These are phyloP conservation scores for Nannizzia gypsea DNA, from an alignment of 2,329 filamentous ascomycete species.

Conservation along the genomic window DNA sequence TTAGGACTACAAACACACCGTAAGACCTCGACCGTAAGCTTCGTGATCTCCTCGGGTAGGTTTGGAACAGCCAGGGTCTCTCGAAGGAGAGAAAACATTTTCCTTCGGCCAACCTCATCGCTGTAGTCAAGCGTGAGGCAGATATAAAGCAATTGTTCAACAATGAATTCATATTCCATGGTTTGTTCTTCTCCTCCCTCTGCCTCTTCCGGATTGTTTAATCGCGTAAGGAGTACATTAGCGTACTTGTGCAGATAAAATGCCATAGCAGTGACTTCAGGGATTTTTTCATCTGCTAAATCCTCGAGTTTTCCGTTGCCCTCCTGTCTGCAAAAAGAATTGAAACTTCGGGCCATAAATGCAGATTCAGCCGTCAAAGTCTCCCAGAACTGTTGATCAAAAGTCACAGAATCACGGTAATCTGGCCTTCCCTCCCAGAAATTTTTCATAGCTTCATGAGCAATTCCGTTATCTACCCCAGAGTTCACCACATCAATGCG, in stretches of 20 bases:
- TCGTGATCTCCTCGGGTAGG: constrained; percentile 84
- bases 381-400: constrained; percentile 38
- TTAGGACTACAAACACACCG: constrained; percentile 63
- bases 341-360: constrained; percentile 85
- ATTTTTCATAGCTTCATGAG: constrained; percentile 83
- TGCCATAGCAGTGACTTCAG: constrained; percentile 82
- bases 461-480: constrained; percentile 78
- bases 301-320: constrained; percentile 62
- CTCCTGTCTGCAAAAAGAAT: constrained; percentile 74
- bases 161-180: constrained; percentile 85
- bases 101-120: constrained; percentile 88
- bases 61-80: constrained; percentile 76
- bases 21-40: constrained; percentile 70
- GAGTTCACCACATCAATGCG: constrained; percentile 88
- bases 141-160: constrained; percentile 89
- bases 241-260: constrained; percentile 78
- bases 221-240: constrained; percentile 36
- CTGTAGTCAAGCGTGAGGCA: constrained; percentile 87
- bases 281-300: constrained; percentile 81
- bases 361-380: constrained; percentile 60
- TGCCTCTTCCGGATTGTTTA: constrained; percentile 35
- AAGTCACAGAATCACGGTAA: constrained; percentile 35
- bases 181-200: constrained; percentile 67
- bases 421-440: constrained; percentile 86
- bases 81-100: constrained; percentile 87